Base-by-base conservation (phyloP, 805 yeast genomes). In the Yamadazyma laniorum region DNA sequence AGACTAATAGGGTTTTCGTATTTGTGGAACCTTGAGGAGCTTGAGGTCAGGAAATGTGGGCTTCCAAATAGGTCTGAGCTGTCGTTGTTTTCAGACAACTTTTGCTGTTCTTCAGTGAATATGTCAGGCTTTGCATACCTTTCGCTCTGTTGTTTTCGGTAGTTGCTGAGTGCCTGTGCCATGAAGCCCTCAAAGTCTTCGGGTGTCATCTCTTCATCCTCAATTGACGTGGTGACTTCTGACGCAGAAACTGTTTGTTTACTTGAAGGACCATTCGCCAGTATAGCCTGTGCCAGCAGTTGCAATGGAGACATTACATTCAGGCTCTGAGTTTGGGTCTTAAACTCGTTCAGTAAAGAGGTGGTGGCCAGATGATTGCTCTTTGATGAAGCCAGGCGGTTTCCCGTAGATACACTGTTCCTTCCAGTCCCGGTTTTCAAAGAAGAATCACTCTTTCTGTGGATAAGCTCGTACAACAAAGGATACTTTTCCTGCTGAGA, bases 141-240 rank as follows among this genome's bases (percentile, higher is more conserved):
- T 17, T 48, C 42, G 11, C 44, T 38, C 34, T 62, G 62, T 3
- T 40, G 43, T 23, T 53, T 48, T 25, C 74, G 48, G 46, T 65
- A 67, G 27, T 58, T 61, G 26, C 53, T 50, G 23, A 67, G 62
- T 18, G 57, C 52, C 11, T 49, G 26, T 3, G 63, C 44, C 57
- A 67, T 60, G 45, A 67, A 64, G 12, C 27, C 25, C 38, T 64
- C 72, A 39, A 65, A 65, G 6, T 55, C 53, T 5, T 16, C 18
- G 18, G n/a, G 21, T 18, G 22, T 18, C 29, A 32, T 23, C 5
- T 23, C 22, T 14, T 14, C 4, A 17, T 29, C 32, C 8, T 13
- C 22, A 3, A 29, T 21, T 6, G 23, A 7, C 9, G 9, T 21
- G 23, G 23, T 6, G 6, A 7, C 9, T 21, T 21, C 23, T 21